phyloP scores from a whole-genome alignment of 169 alveolate genomes.

The Cryptosporidium ryanae region DNA sequence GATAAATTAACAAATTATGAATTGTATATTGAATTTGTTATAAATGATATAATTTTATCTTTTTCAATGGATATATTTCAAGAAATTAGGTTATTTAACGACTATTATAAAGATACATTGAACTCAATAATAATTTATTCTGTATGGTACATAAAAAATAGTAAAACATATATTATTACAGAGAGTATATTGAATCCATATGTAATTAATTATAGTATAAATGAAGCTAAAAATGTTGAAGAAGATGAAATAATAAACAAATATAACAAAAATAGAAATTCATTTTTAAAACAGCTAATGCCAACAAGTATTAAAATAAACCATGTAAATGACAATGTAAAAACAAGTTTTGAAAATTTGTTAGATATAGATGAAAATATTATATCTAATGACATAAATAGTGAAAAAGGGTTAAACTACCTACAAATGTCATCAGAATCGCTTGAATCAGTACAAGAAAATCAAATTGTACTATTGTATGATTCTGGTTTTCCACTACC shows the following conservation, averaged over 20 bases:
- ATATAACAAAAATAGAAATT: not conserved
- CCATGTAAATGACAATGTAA: not conserved
- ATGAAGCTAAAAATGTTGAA: not conserved
- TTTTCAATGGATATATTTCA: constrained; percentile 58
- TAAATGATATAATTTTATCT: constrained; percentile 32
- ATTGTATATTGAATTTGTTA: constrained; percentile 3
- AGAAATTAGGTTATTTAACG: constrained; percentile 25
- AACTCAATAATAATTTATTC: constrained; percentile 8
- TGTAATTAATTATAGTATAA: not conserved
- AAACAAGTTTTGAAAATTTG: not conserved
- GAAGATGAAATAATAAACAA: not conserved
- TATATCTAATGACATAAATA: not conserved
- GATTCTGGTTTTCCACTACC: constrained; percentile 50
- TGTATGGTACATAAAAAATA: not conserved
- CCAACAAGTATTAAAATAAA: constrained; percentile 4
- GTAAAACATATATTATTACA: constrained; percentile 19
- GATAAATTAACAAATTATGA: constrained; percentile 45
- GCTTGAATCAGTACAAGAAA: constrained; percentile 23
- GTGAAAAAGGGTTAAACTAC: not conserved
- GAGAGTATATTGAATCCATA: constrained; percentile 51
- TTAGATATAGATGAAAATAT: constrained; percentile 18
- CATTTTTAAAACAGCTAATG: constrained; percentile 24
- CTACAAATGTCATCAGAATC: constrained; percentile 2
- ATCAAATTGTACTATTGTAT: constrained; percentile 25
- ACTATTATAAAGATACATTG: constrained; percentile 2